Conservation (phyloP, 352 stramenopile species). For the Chrysophaeum taylorii region DNA sequence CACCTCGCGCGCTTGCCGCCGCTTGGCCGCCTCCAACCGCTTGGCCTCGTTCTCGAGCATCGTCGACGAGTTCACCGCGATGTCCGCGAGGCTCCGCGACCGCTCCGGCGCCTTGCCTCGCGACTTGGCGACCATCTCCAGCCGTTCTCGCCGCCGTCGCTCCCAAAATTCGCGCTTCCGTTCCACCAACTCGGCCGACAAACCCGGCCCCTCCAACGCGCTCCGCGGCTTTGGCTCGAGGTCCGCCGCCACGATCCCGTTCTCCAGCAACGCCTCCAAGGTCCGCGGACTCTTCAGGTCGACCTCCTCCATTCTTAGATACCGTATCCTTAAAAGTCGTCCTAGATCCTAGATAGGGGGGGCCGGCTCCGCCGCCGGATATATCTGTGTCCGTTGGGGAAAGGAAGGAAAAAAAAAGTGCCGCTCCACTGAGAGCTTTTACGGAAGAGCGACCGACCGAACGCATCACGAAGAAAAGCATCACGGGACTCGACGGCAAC, state of each 20-base stretch:
- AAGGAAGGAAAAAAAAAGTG: too few species aligned
- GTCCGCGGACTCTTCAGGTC: background rate
- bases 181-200: background rate
- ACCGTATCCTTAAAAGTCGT: too few species aligned
- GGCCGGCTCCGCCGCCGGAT: too few species aligned
- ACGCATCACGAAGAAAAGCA: too few species aligned
- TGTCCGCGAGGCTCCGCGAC: background rate
- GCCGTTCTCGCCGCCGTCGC: conserved; percentile 8
- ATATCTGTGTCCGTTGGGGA: too few species aligned
- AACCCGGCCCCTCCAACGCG: background rate
- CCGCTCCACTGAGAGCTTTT: too few species aligned
- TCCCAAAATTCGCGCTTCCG: conserved; percentile 10
- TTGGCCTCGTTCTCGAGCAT: conserved; percentile 17
- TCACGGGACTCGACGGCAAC: too few species aligned
- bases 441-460: too few species aligned
- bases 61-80: conserved; percentile 1
- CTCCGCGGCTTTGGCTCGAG: background rate
- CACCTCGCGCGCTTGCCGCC: conserved; percentile 15
- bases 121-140: conserved; percentile 11
- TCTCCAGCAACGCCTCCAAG: conserved; percentile 11
- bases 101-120: background rate
- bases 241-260: background rate
- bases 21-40: conserved; percentile 17
- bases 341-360: too few species aligned
- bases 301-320: background rate